Evolutionary conservation across 2,329 filamentous ascomycete species (phyloP), one percentile per base, ranked within the genome.

Genomic region (Spiromastix sp.): DNA sequence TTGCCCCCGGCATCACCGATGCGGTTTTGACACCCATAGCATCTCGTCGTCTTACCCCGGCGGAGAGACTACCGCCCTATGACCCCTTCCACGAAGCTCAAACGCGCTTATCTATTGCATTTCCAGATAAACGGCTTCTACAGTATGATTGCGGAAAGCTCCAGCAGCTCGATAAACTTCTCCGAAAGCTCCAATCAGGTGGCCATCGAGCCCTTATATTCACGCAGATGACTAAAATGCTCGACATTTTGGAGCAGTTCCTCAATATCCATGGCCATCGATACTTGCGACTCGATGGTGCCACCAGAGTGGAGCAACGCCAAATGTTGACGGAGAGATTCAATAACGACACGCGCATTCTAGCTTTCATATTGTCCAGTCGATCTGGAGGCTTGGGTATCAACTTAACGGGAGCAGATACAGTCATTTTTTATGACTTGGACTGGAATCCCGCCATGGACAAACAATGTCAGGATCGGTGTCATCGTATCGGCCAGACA

Each of bases 381-480:
- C 78, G 91, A 38, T 95, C 91, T 0, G 91, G 91, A 46, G 91
- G 91, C 37, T 69, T 98, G 1, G 91, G 91, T 38, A 93, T 98
- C 65, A 98, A 98, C 50, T 70, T 98, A 28, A 96, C 89, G 0
- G 91, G 91, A 32, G 91, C 91, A 4, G 91, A 96, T 57, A 94
- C 87, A 0, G 91, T 98, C 50, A 95, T 98, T 46, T 98, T 98
- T 60, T 98, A 96, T 61, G 91, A 98, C 52, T 79, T 96, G 40
- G 91, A 98, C 56, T 98, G 93, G 93, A 98, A 98, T 51, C 91
- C 91, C 0, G 91, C 93, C 34, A 98, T 98, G 91, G 91, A 98
- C 66, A 94, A 94, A 60, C 91, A 98, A 60, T 98, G 91, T 51
- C 93, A 98, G 62, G 93, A 98, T 57, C 77, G 91, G 50, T 93